These are phyloP conservation scores for Apiospora malaysiana DNA, from an alignment of 2,329 filamentous ascomycete genomes.

Conservation along the genomic window DNA sequence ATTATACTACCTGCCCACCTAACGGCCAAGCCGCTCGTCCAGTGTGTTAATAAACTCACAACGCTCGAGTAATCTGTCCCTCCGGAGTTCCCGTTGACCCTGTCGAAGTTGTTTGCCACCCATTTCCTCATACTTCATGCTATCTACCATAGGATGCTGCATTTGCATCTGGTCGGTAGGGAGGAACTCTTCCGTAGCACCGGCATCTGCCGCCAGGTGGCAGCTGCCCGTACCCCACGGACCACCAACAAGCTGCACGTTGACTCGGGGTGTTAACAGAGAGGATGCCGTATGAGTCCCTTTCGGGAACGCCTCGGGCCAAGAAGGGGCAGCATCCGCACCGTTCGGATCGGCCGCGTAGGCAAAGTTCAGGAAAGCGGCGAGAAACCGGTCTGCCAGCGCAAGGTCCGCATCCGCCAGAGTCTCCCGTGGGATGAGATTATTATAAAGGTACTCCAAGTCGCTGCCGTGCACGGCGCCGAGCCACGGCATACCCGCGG, in stretches of 20 bases:
- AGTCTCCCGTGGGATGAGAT: constrained; percentile 13
- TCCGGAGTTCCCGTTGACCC: constrained; percentile 26
- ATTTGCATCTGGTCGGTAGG: constrained; percentile 19
- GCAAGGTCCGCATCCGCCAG: constrained; percentile 1
- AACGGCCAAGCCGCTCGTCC: constrained; percentile 28
- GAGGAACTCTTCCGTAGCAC: background rate
- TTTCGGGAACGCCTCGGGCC: constrained; percentile 13
- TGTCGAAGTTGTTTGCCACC: constrained; percentile 8
- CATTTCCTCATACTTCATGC: constrained; percentile 30
- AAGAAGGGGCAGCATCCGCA: constrained; percentile 1
- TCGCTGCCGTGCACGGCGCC: constrained; percentile 21
- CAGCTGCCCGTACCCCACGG: constrained; percentile 6
- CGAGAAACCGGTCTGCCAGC: background rate
- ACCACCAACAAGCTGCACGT: constrained; percentile 7
- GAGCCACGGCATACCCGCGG: constrained; percentile 20
- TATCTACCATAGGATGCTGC: constrained; percentile 27
- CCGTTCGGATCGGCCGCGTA: constrained; percentile 17
- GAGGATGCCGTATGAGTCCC: background rate
- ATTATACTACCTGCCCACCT: background rate
- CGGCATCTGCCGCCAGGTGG: background rate
- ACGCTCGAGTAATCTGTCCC: constrained; percentile 30
- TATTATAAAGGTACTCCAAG: constrained; percentile 19
- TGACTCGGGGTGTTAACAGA: background rate
- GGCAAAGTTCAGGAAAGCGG: constrained; percentile 13
- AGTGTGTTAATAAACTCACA: constrained; percentile 33